A percentile compares a stretch with the other conserved stretches of the same genome.
Conservation (phyloP, 768 basidiomycete genomes). For the Hemileccinum impolitum region DNA sequence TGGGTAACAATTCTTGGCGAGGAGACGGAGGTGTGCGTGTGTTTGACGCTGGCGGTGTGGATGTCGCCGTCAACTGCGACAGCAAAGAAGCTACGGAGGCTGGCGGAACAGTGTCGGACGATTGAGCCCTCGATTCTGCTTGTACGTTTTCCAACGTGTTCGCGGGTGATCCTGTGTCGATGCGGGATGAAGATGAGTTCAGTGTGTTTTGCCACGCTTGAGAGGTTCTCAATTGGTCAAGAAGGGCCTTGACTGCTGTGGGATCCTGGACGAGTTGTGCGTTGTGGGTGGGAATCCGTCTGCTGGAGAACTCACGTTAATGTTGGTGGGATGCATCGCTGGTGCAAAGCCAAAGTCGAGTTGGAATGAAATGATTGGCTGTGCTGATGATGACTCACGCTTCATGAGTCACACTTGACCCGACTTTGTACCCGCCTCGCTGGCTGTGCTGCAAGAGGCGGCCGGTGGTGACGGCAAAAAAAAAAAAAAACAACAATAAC, state of each 20-base stretch:
- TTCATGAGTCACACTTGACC: no score
- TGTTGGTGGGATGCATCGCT: conserved; percentile 37
- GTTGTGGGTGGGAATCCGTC: neutral
- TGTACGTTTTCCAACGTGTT: conserved; percentile 4
- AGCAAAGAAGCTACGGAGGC: conserved; percentile 57
- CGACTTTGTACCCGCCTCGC: no score
- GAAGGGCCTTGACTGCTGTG: conserved; percentile 60
- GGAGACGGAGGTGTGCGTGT: conserved; percentile 7
- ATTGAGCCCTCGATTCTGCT: conserved; percentile 2
- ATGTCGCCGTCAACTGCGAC: conserved; percentile 49
- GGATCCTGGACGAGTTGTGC: conserved; percentile 51
- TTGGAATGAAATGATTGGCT: no score
- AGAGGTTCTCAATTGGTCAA: conserved; percentile 66
- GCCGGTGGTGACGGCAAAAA: conserved; percentile 20
- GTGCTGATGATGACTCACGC: no score
- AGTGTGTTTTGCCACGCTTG: conserved; percentile 62
- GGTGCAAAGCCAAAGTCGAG: no score
- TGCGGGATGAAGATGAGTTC: conserved; percentile 8
- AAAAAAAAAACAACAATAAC: neutral
- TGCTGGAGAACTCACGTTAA: conserved; percentile 45
- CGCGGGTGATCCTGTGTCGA: conserved; percentile 2
- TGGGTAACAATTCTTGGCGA: conserved; percentile 13
- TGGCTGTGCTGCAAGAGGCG: conserved; percentile 1
- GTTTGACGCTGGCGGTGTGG: conserved; percentile 10
- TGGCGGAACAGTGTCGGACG: conserved; percentile 22